Evolutionary conservation across 768 basidiomycete genomes (phyloP), one percentile per base, ranked within the genome.

Genomic region (Lactifluus volemus): DNA sequence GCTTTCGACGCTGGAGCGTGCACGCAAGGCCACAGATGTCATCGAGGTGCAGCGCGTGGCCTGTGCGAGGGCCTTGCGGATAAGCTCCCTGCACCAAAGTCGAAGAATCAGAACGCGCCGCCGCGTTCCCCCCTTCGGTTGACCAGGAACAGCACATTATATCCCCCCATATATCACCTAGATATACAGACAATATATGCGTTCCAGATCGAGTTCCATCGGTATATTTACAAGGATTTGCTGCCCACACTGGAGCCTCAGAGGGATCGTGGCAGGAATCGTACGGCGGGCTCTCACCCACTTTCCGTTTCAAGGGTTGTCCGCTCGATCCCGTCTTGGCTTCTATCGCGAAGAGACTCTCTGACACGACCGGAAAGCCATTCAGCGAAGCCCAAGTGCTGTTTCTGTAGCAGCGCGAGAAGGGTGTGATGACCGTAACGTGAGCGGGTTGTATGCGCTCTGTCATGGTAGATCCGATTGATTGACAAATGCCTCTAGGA

Each of bases 31-130:
- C 14, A 92, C 89, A 30, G 83, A 84, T 70, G 81, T 84, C 45
- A 73, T 95, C 67, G 84, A 89, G 77, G 77, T 38, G 76, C 84
- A 12, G 83, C 91, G 63, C 78, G 78, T 65, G 85, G 87, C 3
- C 73, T 91, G 36, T 92, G 89, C 71, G 86, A 86, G 64, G 85
- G 84, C 14, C 77, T 86, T 39, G 57, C 68, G 6, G 59, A 55
- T 19, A 49, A 38, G 34, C 54, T n/a, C n/a, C n/a, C n/a, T n/a
- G 32, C 39, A 53, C 51, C 65, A n/a, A 60, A 47, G 42, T 51
- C 67, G 54, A 50, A 41, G 49, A 55, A 44, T 19, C 47, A 55
- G 17, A 42, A 8, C 21, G 49, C 55, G 25, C 1, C 25, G 25
- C 25, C 25, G 79, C 73, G 32, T 69, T 81, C 49, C 50, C 68